Percentiles rank a stretch among this genome's conserved stretches.
These are phyloP conservation scores for Sequoiadendron giganteum DNA, from an alignment of 75 land plant genomes.

Conservation along the genomic window DNA sequence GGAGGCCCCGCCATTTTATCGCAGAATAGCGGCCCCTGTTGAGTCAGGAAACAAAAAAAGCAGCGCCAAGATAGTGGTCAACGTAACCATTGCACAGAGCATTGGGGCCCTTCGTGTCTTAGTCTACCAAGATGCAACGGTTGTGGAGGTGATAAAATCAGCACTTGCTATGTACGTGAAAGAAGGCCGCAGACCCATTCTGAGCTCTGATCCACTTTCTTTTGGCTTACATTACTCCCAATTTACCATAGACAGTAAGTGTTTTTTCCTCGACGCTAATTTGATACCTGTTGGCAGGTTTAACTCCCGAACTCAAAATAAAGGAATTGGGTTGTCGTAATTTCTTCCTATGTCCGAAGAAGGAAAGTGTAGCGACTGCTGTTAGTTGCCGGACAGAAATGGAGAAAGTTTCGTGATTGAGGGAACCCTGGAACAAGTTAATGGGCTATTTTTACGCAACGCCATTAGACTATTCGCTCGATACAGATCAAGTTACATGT, in stretches of 20 bases:
- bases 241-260: slow-evolving; percentile 4
- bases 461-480: neutral
- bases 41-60: neutral
- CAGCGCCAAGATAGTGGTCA: neutral
- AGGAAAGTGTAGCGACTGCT: neutral
- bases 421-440: neutral
- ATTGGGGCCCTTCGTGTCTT: neutral
- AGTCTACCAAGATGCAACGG: neutral
- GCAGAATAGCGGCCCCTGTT: neutral
- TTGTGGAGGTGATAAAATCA: neutral
- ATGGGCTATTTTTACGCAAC: neutral
- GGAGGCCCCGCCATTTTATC: neutral
- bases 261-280: neutral
- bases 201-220: neutral
- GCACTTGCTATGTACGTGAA: neutral
- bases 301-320: neutral
- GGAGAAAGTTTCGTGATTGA: neutral
- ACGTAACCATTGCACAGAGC: neutral
- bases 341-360: slow-evolving; percentile 3
- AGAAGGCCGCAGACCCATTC: slow-evolving; percentile 2
- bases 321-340: neutral
- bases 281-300: neutral
- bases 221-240: slow-evolving; percentile 6
- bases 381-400: neutral
- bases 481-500: too few relatives aligned